Percentiles rank a stretch among this genome's conserved stretches.
These are phyloP conservation scores for Cnidoscolus chayamansa DNA, from an alignment of 441 rosid species.

Conservation along the genomic window DNA sequence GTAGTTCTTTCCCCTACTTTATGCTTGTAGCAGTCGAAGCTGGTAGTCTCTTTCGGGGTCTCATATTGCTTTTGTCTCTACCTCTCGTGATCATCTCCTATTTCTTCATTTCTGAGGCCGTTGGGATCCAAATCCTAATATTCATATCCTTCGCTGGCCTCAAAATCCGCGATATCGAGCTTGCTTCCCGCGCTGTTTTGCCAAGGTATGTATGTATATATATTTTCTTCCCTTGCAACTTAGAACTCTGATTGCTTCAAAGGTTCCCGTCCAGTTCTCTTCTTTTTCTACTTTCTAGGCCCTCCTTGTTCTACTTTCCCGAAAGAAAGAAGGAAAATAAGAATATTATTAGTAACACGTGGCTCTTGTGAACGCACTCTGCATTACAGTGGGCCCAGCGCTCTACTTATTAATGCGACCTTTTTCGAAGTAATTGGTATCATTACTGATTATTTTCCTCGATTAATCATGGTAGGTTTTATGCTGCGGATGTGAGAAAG, in stretches of 20 bases:
- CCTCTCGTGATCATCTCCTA: slow-evolving; percentile 65
- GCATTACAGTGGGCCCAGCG: not conserved
- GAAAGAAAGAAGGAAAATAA: not conserved
- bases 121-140: slow-evolving; percentile 81
- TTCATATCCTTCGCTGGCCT: slow-evolving; percentile 75
- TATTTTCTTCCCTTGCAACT: too few species aligned
- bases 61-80: slow-evolving; percentile 63
- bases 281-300: not conserved
- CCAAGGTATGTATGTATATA: slow-evolving; percentile 43
- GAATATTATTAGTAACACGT: not conserved
- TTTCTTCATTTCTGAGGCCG: slow-evolving; percentile 69
- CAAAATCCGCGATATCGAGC: slow-evolving; percentile 83
- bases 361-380: not conserved
- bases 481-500: slow-evolving; percentile 86
- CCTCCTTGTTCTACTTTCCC: too few species aligned
- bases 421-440: not conserved
- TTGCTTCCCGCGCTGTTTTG: slow-evolving; percentile 78
- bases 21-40: slow-evolving; percentile 91
- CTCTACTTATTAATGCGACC: not conserved
- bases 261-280: not conserved
- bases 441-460: not conserved
- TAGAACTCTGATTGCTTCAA: too few species aligned
- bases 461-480: slow-evolving; percentile 46
- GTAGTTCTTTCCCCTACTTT: slow-evolving; percentile 86
- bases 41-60: slow-evolving; percentile 73